These are phyloP conservation scores for Kalmusia sp. DNA, from an alignment of 2,329 filamentous ascomycete species.

Conservation along the genomic window DNA sequence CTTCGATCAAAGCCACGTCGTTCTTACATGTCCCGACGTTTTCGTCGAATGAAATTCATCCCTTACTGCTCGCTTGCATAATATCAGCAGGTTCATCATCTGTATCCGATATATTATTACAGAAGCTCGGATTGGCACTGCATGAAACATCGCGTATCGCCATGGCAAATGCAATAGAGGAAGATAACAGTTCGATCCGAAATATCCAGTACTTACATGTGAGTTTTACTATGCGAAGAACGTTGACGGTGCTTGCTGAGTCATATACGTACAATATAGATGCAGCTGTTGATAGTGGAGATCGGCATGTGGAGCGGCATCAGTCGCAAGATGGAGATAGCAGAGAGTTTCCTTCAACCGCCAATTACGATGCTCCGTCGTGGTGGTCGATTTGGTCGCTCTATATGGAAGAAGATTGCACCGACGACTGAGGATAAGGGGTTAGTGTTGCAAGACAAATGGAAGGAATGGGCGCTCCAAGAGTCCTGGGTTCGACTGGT, in stretches of 20 bases:
- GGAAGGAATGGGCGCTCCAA: slow-evolving; percentile 68
- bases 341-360: slow-evolving; percentile 64
- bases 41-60: slow-evolving; percentile 60
- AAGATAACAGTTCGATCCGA: slow-evolving; percentile 58
- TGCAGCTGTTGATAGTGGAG: slow-evolving; percentile 57
- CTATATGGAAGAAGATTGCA: slow-evolving; percentile 59
- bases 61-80: slow-evolving; percentile 67
- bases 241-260: too few species aligned
- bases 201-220: slow-evolving; percentile 57
- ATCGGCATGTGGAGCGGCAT: slow-evolving; percentile 67
- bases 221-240: too few species aligned
- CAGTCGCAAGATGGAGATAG: slow-evolving; percentile 65
- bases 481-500: slow-evolving; percentile 74
- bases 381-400: slow-evolving; percentile 65
- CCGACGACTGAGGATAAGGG: slow-evolving; percentile 64
- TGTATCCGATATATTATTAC: slow-evolving; percentile 62
- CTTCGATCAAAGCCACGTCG: slow-evolving; percentile 63
- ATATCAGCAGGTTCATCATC: slow-evolving; percentile 67
- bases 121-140: slow-evolving; percentile 65
- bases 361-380: slow-evolving; percentile 64
- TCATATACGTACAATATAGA: slow-evolving; percentile 38
- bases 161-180: slow-evolving; percentile 52
- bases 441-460: slow-evolving; percentile 66
- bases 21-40: slow-evolving; percentile 70
- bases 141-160: slow-evolving; percentile 57